Evolutionary conservation across 2,329 filamentous ascomycete species (phyloP).

Genomic region (Corinectria fuckeliana): DNA sequence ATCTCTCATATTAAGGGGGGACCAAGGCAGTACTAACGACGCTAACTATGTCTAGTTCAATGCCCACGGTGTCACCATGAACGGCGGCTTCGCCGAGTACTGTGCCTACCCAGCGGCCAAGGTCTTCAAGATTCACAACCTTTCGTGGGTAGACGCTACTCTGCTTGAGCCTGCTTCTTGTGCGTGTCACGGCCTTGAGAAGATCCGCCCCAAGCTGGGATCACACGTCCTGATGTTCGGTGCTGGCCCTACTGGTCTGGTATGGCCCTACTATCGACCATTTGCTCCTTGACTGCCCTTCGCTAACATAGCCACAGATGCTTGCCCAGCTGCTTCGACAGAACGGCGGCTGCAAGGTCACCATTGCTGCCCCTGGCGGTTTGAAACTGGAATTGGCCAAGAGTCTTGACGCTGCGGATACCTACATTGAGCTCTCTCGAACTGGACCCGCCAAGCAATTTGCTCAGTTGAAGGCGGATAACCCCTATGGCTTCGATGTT

Average conservation of each 20-base stretch:
- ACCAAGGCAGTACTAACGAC: neutral
- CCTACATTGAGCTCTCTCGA: slow-evolving; percentile 61
- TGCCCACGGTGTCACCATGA: slow-evolving; percentile 70
- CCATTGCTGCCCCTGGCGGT: slow-evolving; percentile 71
- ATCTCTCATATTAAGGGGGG: neutral
- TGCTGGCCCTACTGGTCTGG: slow-evolving; percentile 70
- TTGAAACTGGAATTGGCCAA: slow-evolving; percentile 74
- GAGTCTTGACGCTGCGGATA: slow-evolving; percentile 60
- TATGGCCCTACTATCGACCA: slow-evolving; percentile 38
- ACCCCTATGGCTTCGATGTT: slow-evolving; percentile 77
- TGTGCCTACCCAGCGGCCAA: slow-evolving; percentile 58
- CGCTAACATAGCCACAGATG: slow-evolving; percentile 40
- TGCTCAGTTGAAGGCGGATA: slow-evolving; percentile 64
- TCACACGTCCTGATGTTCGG: slow-evolving; percentile 71
- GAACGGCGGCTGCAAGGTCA: slow-evolving; percentile 73
- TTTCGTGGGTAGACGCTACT: slow-evolving; percentile 72
- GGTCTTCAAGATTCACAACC: slow-evolving; percentile 71
- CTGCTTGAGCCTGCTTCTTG: slow-evolving; percentile 75
- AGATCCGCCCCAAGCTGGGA: slow-evolving; percentile 70
- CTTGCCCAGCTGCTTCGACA: slow-evolving; percentile 67
- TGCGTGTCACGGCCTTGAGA: slow-evolving; percentile 73
- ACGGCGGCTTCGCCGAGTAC: slow-evolving; percentile 78
- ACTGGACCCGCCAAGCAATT: slow-evolving; percentile 65
- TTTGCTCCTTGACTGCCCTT: neutral
- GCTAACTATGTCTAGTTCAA: slow-evolving; percentile 53